Evolutionary conservation across 345 rosid genomes (phyloP), one percentile per base, ranked within the genome.

Genomic region (Salix brachista): DNA sequence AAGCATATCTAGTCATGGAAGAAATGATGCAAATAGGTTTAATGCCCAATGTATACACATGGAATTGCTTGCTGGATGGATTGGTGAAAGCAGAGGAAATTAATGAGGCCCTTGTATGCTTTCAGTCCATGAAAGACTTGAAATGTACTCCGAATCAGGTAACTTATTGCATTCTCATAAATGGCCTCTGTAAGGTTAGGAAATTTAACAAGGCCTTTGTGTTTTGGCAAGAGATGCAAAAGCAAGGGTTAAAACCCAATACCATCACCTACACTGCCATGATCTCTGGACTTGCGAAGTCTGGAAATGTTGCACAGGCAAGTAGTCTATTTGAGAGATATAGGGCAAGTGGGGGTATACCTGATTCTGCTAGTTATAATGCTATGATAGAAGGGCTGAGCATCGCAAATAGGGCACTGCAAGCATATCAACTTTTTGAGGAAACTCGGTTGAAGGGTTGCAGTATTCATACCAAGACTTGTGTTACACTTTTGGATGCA

Each of bases 141-240:
- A 88, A 88, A 72, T 90, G 94, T 74, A 36, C 84, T 54, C 96
- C 96, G 19, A 92, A 92, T 88, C 86, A 84, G 26, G 75, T 91
- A 77, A 93, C 99, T 21, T 96, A 88, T 54, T 82, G 92, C 79
- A 93, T 92, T 78, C 78, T 93, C 46, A 92, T 96, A 48, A 89
- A 92, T 28, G 99, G 98, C 82, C 98, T 96, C 37, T 92, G 99
- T 80, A 87, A 79, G 73, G 83, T 91, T 70, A 87, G 97, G 82
- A 96, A 96, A 79, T 96, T 91, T 79, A 96, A 90, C 83, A 96
- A 96, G 85, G 99, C 98, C 74, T 92, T 93, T 80, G 99, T 93
- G 14, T 88, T 87, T 83, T 96, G 98, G 99, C 99, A 96, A 89
- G 98, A 96, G 90, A 93, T 96, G 97, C 91, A 83, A 81, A 96